Base-by-base conservation (phyloP, 768 basidiomycete species). In the Boletus pseudopeckii region DNA sequence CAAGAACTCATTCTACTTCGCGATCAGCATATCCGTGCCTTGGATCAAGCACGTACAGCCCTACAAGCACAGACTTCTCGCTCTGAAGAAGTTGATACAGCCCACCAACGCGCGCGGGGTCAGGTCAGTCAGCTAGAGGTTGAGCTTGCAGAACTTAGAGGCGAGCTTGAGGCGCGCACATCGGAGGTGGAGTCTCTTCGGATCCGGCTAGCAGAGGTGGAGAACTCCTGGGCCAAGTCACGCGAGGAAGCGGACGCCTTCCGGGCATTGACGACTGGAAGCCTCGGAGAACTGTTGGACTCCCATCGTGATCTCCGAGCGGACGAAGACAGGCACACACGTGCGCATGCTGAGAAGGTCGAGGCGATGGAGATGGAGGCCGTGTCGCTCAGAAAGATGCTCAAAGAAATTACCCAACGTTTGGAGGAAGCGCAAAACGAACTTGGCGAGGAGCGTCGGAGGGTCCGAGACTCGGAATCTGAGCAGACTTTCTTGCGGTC, bases 241-340 rank as follows among this genome's bases (percentile, higher is more conserved):
- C 84, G 93, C 14, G 89, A 95, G 72, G 93, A 98, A 74, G 92
- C 93, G 3, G 95, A 97, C 68, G 84, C 88, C 2, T 85, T 94
- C 70, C 79, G 93, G 50, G 87, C 89, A 20, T 75, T 93, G 48
- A 94, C 94, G 3, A 96, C 92, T 2, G 84, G 86, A 44, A 81
- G 86, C 63, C 80, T 97, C 3, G 93, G 92, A 22, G 84, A 95
- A 66, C 77, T 97, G 18, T 76, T 97, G 43, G 91, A 95, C 66
- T 85, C 88, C 3, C 94, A 96, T 74, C 83, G 86, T 34, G 90
- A 92, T 62, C 77, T 94, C 48, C 84, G 82, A 68, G 81, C 86
- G 13, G 92, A 93, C 63, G 92, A 97, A 65, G 90, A 91, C 60
- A 81, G 90, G 26, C 57, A 83, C 20, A 68, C 79, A 32, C 82